Conservation (phyloP, 805 yeast species). For the Schwanniomyces polymorphus region DNA sequence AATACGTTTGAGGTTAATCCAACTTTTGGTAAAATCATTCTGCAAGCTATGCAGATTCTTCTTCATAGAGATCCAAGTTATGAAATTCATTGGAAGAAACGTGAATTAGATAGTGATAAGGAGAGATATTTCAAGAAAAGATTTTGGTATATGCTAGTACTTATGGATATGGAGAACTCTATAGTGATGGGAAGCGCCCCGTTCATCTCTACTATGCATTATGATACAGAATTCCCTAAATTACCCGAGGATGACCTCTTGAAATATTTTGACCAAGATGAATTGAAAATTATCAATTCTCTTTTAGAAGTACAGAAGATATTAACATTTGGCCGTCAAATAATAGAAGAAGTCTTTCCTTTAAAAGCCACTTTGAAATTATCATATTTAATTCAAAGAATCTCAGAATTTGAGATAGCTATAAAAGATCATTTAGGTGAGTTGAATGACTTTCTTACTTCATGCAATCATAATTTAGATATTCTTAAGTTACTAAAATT, state of each 20-base stretch:
- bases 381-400: not conserved
- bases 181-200: conserved; percentile 1
- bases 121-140: conserved; percentile 2
- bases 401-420: conserved; percentile 2
- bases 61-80: conserved; percentile 43
- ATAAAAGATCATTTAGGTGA: conserved; percentile 1
- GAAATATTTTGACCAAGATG: not conserved
- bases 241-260: not conserved
- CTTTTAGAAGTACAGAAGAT: not conserved
- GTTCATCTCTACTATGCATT: not conserved
- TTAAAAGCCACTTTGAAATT: not conserved
- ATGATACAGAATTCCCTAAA: conserved; percentile 1
- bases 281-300: not conserved
- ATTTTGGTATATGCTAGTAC: conserved; percentile 3
- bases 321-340: not conserved
- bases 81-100: not conserved
- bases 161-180: conserved; percentile 1
- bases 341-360: not conserved
- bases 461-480: not conserved
- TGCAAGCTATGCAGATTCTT: conserved; percentile 46
- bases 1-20: not conserved
- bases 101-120: not conserved
- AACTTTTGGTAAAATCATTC: conserved; percentile 24
- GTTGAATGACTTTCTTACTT: conserved; percentile 2
- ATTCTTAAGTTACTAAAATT: conserved; percentile 1